These are phyloP conservation scores for Teratosphaeria gauchensis DNA, from an alignment of 2,329 filamentous ascomycete species.

Conservation along the genomic window DNA sequence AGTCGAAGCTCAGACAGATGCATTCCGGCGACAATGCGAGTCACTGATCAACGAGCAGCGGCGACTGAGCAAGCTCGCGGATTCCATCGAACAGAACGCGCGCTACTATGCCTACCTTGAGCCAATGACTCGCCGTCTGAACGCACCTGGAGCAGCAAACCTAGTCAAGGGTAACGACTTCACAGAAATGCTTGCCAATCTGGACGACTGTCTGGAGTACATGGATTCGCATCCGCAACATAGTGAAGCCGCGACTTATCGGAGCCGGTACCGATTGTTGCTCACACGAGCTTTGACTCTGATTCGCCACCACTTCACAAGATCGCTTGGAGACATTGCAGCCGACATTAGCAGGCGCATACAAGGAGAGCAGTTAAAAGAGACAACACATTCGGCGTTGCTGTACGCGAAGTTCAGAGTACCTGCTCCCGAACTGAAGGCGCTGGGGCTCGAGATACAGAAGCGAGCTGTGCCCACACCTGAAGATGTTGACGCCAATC, in stretches of 20 bases:
- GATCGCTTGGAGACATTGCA: conserved; percentile 51
- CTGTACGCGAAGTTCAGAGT: conserved; percentile 63
- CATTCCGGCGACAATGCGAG: conserved; percentile 87
- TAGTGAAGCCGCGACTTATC: conserved; percentile 77
- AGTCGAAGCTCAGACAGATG: conserved; percentile 84
- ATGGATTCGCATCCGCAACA: conserved; percentile 81
- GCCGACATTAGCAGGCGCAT: conserved; percentile 54
- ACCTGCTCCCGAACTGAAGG: conserved; percentile 55
- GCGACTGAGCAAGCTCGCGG: conserved; percentile 66
- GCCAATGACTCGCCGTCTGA: conserved; percentile 77
- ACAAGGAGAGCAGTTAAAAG: conserved; percentile 57
- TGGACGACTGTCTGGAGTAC: conserved; percentile 86
- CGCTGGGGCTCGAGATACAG: conserved; percentile 57
- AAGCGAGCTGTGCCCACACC: conserved; percentile 50
- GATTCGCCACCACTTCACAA: conserved; percentile 57
- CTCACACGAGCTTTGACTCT: conserved; percentile 60
- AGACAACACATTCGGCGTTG: conserved; percentile 61
- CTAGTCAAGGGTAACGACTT: conserved; percentile 79
- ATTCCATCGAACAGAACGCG: conserved; percentile 80
- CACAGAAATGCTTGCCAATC: conserved; percentile 72
- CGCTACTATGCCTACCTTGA: conserved; percentile 93
- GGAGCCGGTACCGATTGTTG: conserved; percentile 75
- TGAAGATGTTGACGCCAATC: conserved; percentile 39
- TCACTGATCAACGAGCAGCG: conserved; percentile 74
- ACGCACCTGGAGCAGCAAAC: conserved; percentile 80